Percentiles rank a stretch among this genome's conserved stretches.
Conservation (phyloP, 495 filamentous ascomycete genomes). For the Xylaria bambusicola region DNA sequence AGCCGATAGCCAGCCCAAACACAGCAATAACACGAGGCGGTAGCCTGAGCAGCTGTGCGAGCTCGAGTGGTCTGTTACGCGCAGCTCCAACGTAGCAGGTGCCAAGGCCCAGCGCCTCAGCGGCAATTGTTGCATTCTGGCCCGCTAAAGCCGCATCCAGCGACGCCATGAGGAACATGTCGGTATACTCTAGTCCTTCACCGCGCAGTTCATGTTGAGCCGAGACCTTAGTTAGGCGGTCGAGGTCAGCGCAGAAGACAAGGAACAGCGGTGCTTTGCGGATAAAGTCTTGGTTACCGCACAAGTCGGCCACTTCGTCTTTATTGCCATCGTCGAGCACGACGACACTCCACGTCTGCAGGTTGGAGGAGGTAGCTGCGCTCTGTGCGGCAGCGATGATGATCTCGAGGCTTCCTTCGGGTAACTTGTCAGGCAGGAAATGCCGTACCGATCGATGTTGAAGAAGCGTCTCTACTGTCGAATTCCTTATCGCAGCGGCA, state of each 20-base stretch:
- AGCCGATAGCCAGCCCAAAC: conserved; percentile 25
- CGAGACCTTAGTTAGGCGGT: conserved; percentile 50
- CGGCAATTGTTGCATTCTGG: conserved; percentile 27
- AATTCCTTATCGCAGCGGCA: neutral
- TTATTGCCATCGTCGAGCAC: conserved; percentile 57
- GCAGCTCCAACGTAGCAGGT: conserved; percentile 27
- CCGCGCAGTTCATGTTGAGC: conserved; percentile 43
- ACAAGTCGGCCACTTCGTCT: conserved; percentile 50
- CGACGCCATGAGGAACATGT: conserved; percentile 35
- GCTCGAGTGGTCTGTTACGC: conserved; percentile 24
- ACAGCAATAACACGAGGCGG: conserved; percentile 25
- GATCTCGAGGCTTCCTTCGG: conserved; percentile 50
- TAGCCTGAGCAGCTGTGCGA: conserved; percentile 20
- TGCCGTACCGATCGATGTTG: conserved; percentile 24
- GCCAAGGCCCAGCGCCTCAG: conserved; percentile 24
- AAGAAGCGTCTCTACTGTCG: conserved; percentile 25
- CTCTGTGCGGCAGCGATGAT: conserved; percentile 62
- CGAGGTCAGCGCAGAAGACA: conserved; percentile 62
- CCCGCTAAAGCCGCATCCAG: conserved; percentile 25
- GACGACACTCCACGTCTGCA: conserved; percentile 63
- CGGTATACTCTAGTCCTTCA: conserved; percentile 42
- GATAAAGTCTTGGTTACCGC: conserved; percentile 56
- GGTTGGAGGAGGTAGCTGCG: conserved; percentile 55
- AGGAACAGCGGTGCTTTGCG: conserved; percentile 58
- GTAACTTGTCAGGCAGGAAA: conserved; percentile 35